Conservation (phyloP, 2,329 filamentous ascomycete genomes). For the Cladosporium sp. region DNA sequence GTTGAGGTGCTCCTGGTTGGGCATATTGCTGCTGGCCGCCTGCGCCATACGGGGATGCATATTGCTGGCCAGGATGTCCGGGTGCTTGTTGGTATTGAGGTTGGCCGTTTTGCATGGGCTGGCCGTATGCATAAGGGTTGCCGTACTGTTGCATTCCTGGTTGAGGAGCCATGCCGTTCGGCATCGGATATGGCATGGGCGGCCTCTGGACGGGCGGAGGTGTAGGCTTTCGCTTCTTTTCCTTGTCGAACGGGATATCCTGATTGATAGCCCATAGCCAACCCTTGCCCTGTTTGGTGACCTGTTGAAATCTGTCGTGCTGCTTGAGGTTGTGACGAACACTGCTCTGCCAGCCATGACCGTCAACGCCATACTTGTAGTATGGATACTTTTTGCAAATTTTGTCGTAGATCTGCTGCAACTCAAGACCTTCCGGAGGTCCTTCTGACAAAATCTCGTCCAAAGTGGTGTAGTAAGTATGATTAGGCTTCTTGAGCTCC, state of each 20-base stretch:
- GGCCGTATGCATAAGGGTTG: slow-evolving; percentile 14
- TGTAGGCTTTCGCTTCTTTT: slow-evolving; percentile 49
- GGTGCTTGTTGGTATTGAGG: slow-evolving; percentile 11
- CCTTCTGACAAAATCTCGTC: slow-evolving; percentile 59
- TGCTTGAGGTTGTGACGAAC: slow-evolving; percentile 62
- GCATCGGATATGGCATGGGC: slow-evolving; percentile 17
- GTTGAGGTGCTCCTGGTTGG: slow-evolving; percentile 6
- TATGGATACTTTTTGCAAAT: slow-evolving; percentile 61
- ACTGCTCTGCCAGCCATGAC: slow-evolving; percentile 63
- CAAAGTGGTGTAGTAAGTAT: slow-evolving; percentile 61
- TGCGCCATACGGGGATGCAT: slow-evolving; percentile 15
- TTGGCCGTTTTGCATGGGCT: slow-evolving; percentile 18
- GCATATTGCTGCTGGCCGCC: slow-evolving; percentile 10
- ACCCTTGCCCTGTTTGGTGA: slow-evolving; percentile 58
- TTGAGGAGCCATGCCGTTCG: slow-evolving; percentile 19
- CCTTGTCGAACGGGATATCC: slow-evolving; percentile 56
- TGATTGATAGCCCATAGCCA: slow-evolving; percentile 60
- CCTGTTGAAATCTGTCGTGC: slow-evolving; percentile 57
- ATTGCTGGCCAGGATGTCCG: slow-evolving; percentile 14
- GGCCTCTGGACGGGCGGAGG: slow-evolving; percentile 27
- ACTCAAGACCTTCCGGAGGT: slow-evolving; percentile 53
- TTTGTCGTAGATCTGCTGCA: slow-evolving; percentile 63
- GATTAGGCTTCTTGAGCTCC: slow-evolving; percentile 64
- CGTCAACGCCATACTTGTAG: slow-evolving; percentile 57
- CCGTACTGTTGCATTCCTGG: slow-evolving; percentile 16